These are phyloP conservation scores for Cyberlindnera nakhonratchasimensis DNA, from an alignment of 805 yeast genomes.

Conservation along the genomic window DNA sequence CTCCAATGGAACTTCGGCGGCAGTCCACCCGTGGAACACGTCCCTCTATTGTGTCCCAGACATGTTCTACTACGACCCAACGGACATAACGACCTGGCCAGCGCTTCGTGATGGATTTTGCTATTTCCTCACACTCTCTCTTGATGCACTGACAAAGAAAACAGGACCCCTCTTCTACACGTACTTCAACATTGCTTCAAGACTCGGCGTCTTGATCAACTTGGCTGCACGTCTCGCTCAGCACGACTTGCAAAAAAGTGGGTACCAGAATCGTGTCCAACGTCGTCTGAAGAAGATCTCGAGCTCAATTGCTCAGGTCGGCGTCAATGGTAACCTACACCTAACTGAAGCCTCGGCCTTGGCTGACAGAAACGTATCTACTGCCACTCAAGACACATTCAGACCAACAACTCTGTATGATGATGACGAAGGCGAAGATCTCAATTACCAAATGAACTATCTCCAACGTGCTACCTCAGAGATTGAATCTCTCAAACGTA, in stretches of 20 bases:
- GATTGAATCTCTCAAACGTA: slow-evolving; percentile 33
- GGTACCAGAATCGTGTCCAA: slow-evolving; percentile 45
- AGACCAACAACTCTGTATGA: slow-evolving; percentile 10
- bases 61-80: slow-evolving; percentile 54
- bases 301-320: slow-evolving; percentile 55
- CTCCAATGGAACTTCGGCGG: slow-evolving; percentile 12
- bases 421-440: slow-evolving; percentile 11
- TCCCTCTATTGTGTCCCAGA: slow-evolving; percentile 33
- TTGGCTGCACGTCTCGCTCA: slow-evolving; percentile 52
- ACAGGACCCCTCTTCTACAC: slow-evolving; percentile 50
- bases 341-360: slow-evolving; percentile 29
- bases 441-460: slow-evolving; percentile 26
- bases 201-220: slow-evolving; percentile 50
- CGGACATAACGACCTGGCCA: slow-evolving; percentile 61
- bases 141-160: slow-evolving; percentile 48
- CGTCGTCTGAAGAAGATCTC: slow-evolving; percentile 50
- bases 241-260: slow-evolving; percentile 45
- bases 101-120: slow-evolving; percentile 46
- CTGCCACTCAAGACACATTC: slow-evolving; percentile 26
- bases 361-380: slow-evolving; percentile 11
- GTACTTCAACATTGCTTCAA: slow-evolving; percentile 51
- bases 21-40: slow-evolving; percentile 28
- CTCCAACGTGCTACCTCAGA: slow-evolving; percentile 39
- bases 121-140: slow-evolving; percentile 44
- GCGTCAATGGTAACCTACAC: slow-evolving; percentile 62